Base-by-base conservation (phyloP, 2,329 filamentous ascomycete species). In the Pseudogymnoascus sp. region DNA sequence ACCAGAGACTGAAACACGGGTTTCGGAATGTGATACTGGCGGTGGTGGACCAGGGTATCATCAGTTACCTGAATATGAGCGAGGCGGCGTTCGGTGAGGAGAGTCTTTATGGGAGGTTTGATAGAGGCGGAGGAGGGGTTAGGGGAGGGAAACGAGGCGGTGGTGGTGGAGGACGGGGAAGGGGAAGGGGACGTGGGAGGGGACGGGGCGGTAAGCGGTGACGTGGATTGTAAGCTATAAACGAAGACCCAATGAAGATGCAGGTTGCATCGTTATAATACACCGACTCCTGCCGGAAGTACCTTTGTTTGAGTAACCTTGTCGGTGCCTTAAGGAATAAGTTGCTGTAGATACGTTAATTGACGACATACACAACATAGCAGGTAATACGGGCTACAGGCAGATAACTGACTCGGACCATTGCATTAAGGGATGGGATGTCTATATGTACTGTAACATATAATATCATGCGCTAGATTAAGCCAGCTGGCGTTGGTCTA, bases 41-140 rank as follows among this genome's bases (percentile, higher is more conserved):
- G 0, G 84, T 97, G 1, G 92, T 97, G 35, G 94, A 97, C 73
- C 84, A 91, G 66, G 94, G 94, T 0, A 82, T 97, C 21, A 88
- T 92, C 53, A 97, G 93, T 73, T 97, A 93, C 73, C 79, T 97
- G 70, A 80, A 90, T 23, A 81, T 97, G 64, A 85, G 84, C 1
- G 92, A 97, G 77, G 86, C 86, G 10, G 87, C 87, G 0, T 97
- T 97, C 75, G 87, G 81, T 0, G 82, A 85, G 66, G 91, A 96
- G 74, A 84, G 77, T 73, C 71, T 96, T 38, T 91, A 85, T 70
- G 84, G 87, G 70, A 77, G 84, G 61, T 81, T 82, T 67, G 77
- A 80, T 72, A 67, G 65, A 50, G 73, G 73, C 67, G 79, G 72
- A 67, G 77, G 72, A 67, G 77, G 70, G 65, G 38, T 60, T 11